Base-by-base conservation (phyloP, 306 rosid species). In the Ormosia semicastrata region DNA sequence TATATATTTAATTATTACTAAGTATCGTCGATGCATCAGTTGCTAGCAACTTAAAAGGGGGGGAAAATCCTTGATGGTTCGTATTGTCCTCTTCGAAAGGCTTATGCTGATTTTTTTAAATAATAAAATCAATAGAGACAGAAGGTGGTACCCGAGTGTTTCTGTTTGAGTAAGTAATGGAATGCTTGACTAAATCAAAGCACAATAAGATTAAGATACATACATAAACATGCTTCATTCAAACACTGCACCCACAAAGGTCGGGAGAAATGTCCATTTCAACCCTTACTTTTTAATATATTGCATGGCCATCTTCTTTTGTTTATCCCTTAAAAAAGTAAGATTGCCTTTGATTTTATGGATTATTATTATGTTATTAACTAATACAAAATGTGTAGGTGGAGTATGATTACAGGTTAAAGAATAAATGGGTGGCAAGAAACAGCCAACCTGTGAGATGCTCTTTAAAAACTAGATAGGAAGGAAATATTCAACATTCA, bases 301-400 rank as follows among this genome's bases (percentile, higher is more conserved):
- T 54, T 71, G 44, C 71, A 76, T 47, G 14, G 2, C 2, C 36
- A 32, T 60, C 15, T 66, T 75, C 11, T 29, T 77, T 52, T 34
- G 46, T 29, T 67, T 36, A 5, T 56, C 11, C 50, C 40, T 64
- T 47, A 60, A 47, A 40, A 72, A 82, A 34, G 84, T 15, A 76
- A 32, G 81, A 88, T 82, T 49, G 9, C 53, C 56, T 71, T 82
- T 75, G 77, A 85, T 76, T 79, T 85, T 37, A 15, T 69, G 34
- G 72, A 53, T 59, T 86, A 82, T 58, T 73, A 5, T 17, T 68
- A 60, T 40, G n/a, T 4, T 14, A 52, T 36, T 36, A 33, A 82
- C 15, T 14, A 78, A 82, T 58, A 14, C 47, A 82, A 66, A 24
- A 40, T 1, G 57, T 34, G 40, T 24, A 11, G 76, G 76, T 54